Conservation (phyloP, 1,139 yeast genomes). For the Kurtzmaniella quercitrusa region DNA sequence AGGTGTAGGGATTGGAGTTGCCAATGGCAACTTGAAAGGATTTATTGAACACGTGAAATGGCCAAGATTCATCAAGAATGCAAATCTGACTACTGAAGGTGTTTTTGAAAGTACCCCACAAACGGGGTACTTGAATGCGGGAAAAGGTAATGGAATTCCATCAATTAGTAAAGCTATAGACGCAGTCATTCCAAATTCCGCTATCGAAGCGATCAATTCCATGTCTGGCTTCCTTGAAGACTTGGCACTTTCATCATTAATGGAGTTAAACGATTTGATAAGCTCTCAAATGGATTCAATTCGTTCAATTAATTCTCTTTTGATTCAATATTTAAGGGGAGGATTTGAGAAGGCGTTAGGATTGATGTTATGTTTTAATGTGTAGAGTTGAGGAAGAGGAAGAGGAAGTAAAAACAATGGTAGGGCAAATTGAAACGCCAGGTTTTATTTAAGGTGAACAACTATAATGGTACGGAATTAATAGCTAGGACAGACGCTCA, state of each 20-base stretch:
- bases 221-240: slow-evolving; percentile 2
- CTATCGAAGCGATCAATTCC: background rate
- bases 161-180: background rate
- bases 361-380: slow-evolving; percentile 7
- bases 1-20: slow-evolving; percentile 30
- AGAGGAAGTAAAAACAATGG: too few relatives aligned
- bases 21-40: slow-evolving; percentile 19
- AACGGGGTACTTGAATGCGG: background rate
- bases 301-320: slow-evolving; percentile 15
- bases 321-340: slow-evolving; percentile 19
- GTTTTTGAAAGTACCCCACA: background rate
- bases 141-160: background rate
- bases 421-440: background rate
- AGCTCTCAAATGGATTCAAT: slow-evolving; percentile 9
- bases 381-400: background rate
- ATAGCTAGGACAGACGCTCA: too few relatives aligned
- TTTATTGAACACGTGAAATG: slow-evolving; percentile 10
- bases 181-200: background rate
- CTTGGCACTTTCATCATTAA: slow-evolving; percentile 7
- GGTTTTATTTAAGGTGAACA: too few relatives aligned
- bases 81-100: background rate
- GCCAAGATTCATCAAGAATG: background rate
- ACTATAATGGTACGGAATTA: background rate
- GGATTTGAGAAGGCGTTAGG: slow-evolving; percentile 25
- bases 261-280: slow-evolving; percentile 8